Evolutionary conservation across 2,329 filamentous ascomycete species (phyloP).

Genomic region (Aspergillus candidus): DNA sequence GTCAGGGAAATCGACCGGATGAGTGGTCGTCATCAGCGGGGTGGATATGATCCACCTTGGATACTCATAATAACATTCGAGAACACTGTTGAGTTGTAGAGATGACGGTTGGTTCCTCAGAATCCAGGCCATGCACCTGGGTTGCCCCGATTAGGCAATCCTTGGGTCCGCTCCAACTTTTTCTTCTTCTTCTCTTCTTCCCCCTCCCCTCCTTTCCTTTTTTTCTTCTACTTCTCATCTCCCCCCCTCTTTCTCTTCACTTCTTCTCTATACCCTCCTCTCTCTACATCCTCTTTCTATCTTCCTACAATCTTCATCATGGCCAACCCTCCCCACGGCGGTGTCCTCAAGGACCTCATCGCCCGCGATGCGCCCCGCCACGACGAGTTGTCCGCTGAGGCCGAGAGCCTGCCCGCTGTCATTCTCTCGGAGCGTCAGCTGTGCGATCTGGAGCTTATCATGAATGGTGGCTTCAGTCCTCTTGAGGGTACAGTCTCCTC

Average conservation of each 20-base stretch:
- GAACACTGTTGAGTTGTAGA: too few species aligned
- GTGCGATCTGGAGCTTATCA: constrained; percentile 93
- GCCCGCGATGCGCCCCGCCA: constrained; percentile 84
- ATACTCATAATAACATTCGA: too few species aligned
- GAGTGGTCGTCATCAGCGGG: too few species aligned
- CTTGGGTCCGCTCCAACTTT: not conserved
- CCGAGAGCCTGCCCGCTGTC: constrained; percentile 78
- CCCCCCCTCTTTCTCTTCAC: constrained; percentile 2
- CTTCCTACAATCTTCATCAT: constrained; percentile 26
- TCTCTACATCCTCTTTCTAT: constrained; percentile 3
- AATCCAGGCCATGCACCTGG: too few species aligned
- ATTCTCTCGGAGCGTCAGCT: constrained; percentile 87
- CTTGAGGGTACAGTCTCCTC: constrained; percentile 68
- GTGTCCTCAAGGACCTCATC: constrained; percentile 94
- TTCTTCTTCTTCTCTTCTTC: constrained; percentile 1
- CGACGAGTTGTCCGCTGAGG: constrained; percentile 71
- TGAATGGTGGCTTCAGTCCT: constrained; percentile 96
- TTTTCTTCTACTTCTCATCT: constrained; percentile 4
- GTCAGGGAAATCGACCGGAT: too few species aligned
- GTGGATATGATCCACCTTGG: too few species aligned
- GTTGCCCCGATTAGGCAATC: not conserved
- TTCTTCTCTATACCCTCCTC: constrained; percentile 6
- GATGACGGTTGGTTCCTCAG: too few species aligned
- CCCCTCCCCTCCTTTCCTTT: not conserved
- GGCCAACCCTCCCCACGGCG: constrained; percentile 67